Evolutionary conservation across 169 alveolate genomes (phyloP).

Genomic region (Cryptosporidium parvum): DNA sequence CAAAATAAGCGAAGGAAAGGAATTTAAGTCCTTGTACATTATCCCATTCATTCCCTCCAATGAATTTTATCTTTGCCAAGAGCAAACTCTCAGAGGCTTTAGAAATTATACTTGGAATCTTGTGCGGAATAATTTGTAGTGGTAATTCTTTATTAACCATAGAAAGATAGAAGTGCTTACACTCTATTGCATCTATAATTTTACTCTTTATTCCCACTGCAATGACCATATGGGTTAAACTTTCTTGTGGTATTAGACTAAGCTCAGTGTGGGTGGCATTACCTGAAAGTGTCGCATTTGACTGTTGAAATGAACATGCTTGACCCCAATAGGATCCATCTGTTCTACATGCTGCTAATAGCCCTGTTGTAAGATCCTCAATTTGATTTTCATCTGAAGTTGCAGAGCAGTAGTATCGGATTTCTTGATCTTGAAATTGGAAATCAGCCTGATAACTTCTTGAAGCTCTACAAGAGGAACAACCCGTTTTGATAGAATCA

Average conservation of each 20-base stretch:
- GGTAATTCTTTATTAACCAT: conserved; percentile 17
- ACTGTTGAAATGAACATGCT: conserved; percentile 68
- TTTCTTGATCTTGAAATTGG: conserved; percentile 17
- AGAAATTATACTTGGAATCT: conserved; percentile 17
- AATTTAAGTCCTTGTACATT: background rate
- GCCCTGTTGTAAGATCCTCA: background rate
- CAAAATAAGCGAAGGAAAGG: conserved; percentile 40
- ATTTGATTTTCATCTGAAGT: conserved; percentile 26
- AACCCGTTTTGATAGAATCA: background rate
- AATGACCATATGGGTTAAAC: conserved; percentile 12
- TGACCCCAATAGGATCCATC: conserved; percentile 72
- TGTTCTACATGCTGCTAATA: conserved; percentile 40
- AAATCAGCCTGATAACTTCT: conserved; percentile 73
- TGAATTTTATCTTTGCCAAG: background rate
- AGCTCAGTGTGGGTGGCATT: conserved; percentile 36
- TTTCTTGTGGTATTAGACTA: conserved; percentile 27
- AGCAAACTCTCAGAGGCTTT: conserved; percentile 7
- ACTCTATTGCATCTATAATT: conserved; percentile 15
- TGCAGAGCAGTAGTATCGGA: conserved; percentile 55
- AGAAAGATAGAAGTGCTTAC: background rate
- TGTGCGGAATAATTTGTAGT: conserved; percentile 24
- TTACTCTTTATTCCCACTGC: conserved; percentile 45
- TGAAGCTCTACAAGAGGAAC: conserved; percentile 52
- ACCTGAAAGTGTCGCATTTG: conserved; percentile 62
- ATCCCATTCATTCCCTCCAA: conserved; percentile 31